These are phyloP conservation scores for Liriodendron chinense DNA, from an alignment of 164 flowering plant genomes.

Conservation along the genomic window DNA sequence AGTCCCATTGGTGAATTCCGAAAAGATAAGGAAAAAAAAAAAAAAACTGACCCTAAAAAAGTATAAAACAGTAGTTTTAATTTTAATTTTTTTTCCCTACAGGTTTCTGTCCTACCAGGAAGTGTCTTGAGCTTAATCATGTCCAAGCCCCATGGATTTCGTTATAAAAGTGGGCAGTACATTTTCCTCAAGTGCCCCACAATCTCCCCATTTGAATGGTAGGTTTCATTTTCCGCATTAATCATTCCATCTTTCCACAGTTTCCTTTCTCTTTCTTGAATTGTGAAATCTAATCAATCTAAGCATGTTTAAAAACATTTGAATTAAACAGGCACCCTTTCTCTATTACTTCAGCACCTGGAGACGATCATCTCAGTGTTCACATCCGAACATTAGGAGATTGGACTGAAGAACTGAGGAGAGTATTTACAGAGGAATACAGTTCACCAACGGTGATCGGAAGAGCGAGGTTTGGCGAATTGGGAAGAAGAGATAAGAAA, in stretches of 20 bases:
- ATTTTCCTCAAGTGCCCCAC: slow-evolving; percentile 80
- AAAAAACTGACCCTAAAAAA: neutral
- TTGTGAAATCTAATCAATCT: neutral
- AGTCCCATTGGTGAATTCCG: neutral
- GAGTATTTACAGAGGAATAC: slow-evolving; percentile 59
- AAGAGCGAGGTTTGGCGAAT: slow-evolving; percentile 47
- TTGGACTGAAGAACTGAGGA: slow-evolving; percentile 83
- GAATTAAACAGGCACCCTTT: slow-evolving; percentile 79
- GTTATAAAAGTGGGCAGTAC: slow-evolving; percentile 92
- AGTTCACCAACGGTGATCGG: slow-evolving; percentile 47
- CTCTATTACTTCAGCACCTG: slow-evolving; percentile 94
- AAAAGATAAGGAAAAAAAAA: too few species aligned
- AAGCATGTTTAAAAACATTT: neutral
- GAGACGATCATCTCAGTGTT: slow-evolving; percentile 81
- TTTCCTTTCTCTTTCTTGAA: neutral
- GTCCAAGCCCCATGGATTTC: slow-evolving; percentile 85
- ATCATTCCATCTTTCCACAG: neutral
- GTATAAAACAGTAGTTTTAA: neutral
- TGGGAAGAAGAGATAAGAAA: slow-evolving; percentile 36
- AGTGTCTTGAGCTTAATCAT: slow-evolving; percentile 73
- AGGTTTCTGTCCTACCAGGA: slow-evolving; percentile 89
- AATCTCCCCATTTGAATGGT: slow-evolving; percentile 94
- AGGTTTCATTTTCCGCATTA: neutral
- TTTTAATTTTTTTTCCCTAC: slow-evolving; percentile 6
- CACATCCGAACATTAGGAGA: slow-evolving; percentile 90